Conservation (phyloP, 1,139 yeast species). For the Geotrichum carabidarum region DNA sequence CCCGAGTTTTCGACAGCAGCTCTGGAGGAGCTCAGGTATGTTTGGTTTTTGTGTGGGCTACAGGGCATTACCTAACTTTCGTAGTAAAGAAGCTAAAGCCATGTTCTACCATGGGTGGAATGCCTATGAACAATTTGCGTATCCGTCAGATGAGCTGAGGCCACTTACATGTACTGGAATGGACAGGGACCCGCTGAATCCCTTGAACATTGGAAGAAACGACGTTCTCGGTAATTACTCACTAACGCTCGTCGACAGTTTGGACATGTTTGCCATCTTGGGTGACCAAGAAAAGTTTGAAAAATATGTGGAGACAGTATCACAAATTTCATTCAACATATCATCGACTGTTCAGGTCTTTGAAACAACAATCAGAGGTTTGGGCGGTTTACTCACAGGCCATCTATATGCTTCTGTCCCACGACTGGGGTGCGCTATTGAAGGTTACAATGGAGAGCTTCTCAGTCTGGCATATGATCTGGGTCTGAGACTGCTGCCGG, state of each 20-base stretch:
- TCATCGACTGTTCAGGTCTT: slow-evolving; percentile 79
- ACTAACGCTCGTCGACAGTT: slow-evolving; percentile 67
- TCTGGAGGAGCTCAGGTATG: neutral
- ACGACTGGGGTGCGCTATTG: slow-evolving; percentile 43
- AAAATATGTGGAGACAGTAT: slow-evolving; percentile 46
- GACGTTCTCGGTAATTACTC: slow-evolving; percentile 85
- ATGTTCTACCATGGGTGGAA: slow-evolving; percentile 74
- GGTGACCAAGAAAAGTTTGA: slow-evolving; percentile 57
- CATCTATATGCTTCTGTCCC: slow-evolving; percentile 69
- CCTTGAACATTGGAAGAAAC: slow-evolving; percentile 56
- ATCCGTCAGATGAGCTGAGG: slow-evolving; percentile 75
- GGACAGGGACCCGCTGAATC: slow-evolving; percentile 55
- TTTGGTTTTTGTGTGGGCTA: neutral
- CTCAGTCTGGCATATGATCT: slow-evolving; percentile 64
- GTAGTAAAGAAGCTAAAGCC: slow-evolving; percentile 19
- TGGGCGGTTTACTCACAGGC: slow-evolving; percentile 74
- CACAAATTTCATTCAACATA: slow-evolving; percentile 48
- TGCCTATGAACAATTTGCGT: slow-evolving; percentile 65
- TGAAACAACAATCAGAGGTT: slow-evolving; percentile 71
- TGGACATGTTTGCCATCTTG: slow-evolving; percentile 73
- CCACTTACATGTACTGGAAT: slow-evolving; percentile 70
- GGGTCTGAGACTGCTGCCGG: slow-evolving; percentile 61
- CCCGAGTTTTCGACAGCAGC: neutral
- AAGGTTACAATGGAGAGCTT: slow-evolving; percentile 62
- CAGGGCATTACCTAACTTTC: neutral